Evolutionary conservation across 2,329 filamentous ascomycete species (phyloP).

Genomic region (Monosporascus sp.): DNA sequence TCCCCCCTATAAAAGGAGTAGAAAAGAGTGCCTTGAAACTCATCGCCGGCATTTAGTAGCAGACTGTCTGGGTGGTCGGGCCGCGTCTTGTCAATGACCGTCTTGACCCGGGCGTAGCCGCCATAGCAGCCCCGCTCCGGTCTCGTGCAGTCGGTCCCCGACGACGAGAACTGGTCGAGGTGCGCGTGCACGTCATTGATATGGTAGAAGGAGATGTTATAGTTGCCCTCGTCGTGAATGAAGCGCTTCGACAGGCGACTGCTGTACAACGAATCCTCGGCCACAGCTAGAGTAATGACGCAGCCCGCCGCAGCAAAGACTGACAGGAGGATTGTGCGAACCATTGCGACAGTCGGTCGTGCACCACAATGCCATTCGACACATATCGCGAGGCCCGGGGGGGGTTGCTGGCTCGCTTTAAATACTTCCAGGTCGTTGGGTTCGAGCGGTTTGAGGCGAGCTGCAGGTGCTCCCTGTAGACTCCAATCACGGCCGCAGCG

Average conservation of each 20-base stretch:
- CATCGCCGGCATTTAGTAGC: slow-evolving; percentile 61
- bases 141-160: slow-evolving; percentile 55
- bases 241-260: slow-evolving; percentile 43
- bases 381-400: not conserved
- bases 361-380: not conserved
- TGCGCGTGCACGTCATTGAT: slow-evolving; percentile 66
- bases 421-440: not conserved
- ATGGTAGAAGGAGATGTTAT: slow-evolving; percentile 61
- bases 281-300: slow-evolving; percentile 12
- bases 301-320: slow-evolving; percentile 8
- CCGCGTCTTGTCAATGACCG: slow-evolving; percentile 50
- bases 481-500: not conserved
- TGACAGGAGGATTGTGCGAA: slow-evolving; percentile 8
- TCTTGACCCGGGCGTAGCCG: slow-evolving; percentile 60
- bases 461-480: not conserved
- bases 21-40: slow-evolving; percentile 64
- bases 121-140: slow-evolving; percentile 55
- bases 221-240: slow-evolving; percentile 42
- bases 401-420: not conserved
- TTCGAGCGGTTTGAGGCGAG: not conserved
- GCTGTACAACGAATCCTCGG: slow-evolving; percentile 45
- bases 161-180: slow-evolving; percentile 56
- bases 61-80: slow-evolving; percentile 54
- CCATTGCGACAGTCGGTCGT: slow-evolving; percentile 7
- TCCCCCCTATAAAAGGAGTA: slow-evolving; percentile 61